phyloP scores from a whole-genome alignment of 169 alveolate species.

The Cytauxzoon felis region DNA sequence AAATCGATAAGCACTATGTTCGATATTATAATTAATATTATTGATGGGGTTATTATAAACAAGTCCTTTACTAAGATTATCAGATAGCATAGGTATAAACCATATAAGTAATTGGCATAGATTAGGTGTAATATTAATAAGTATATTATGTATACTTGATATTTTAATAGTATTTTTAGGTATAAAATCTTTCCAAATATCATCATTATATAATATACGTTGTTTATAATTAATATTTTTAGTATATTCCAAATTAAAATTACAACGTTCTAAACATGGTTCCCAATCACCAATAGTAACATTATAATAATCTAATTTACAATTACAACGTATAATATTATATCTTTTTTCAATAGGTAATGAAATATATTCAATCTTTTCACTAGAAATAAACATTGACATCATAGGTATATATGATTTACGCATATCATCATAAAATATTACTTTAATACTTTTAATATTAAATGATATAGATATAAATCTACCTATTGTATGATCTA shows the following conservation, averaged over 20 bases:
- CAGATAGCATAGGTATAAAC: slow-evolving; percentile 74
- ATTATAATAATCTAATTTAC: slow-evolving; percentile 70
- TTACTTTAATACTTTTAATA: slow-evolving; percentile 69
- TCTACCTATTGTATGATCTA: slow-evolving; percentile 36
- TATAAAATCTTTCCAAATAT: slow-evolving; percentile 66
- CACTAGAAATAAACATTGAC: slow-evolving; percentile 63
- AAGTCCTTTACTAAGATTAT: slow-evolving; percentile 39
- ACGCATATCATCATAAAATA: slow-evolving; percentile 76
- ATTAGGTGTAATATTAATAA: slow-evolving; percentile 80
- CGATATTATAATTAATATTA: slow-evolving; percentile 12
- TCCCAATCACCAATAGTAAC: slow-evolving; percentile 80
- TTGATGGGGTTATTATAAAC: slow-evolving; percentile 13
- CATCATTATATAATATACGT: slow-evolving; percentile 53
- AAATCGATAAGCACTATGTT: slow-evolving; percentile 38
- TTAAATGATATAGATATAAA: slow-evolving; percentile 58
- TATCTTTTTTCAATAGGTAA: slow-evolving; percentile 58
- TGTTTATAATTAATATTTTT: slow-evolving; percentile 32
- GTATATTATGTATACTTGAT: slow-evolving; percentile 66
- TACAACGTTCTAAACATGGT: slow-evolving; percentile 73
- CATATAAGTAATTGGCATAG: slow-evolving; percentile 73
- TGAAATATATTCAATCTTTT: slow-evolving; percentile 37
- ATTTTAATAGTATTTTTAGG: slow-evolving; percentile 71
- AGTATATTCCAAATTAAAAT: slow-evolving; percentile 47
- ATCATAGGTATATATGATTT: slow-evolving; percentile 76
- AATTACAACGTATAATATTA: slow-evolving; percentile 44